Conservation (phyloP, 108 stramenopile genomes). For the Cylindrotheca fusiformis region DNA sequence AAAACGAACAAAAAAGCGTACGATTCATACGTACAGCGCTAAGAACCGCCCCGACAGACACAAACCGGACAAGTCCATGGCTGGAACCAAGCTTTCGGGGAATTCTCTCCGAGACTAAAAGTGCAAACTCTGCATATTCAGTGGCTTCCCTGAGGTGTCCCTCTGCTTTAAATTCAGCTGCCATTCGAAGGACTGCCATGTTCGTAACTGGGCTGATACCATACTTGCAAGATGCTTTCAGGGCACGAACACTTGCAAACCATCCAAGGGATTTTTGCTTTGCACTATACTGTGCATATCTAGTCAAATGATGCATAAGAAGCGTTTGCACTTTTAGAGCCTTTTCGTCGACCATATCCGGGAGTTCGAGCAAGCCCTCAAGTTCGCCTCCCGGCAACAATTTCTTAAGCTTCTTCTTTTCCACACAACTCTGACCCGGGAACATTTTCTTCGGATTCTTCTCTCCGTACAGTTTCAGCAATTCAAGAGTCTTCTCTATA, state of each 20-base stretch:
- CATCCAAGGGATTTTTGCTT: background rate
- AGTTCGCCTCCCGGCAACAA: conserved; percentile 12
- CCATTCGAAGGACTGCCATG: conserved; percentile 5
- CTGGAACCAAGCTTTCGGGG: conserved; percentile 5
- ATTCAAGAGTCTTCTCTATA: conserved; percentile 11
- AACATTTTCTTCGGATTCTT: conserved; percentile 19
- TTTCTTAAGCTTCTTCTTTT: conserved; percentile 11
- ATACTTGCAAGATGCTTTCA: conserved; percentile 12
- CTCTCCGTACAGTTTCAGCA: conserved; percentile 31
- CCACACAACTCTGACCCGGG: conserved; percentile 15
- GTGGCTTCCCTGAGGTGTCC: conserved; percentile 15
- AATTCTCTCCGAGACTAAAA: conserved; percentile 13
- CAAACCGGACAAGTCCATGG: conserved; percentile 2
- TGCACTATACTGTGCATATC: background rate
- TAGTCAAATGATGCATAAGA: conserved; percentile 1
- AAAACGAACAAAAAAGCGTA: background rate
- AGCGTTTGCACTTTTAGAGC: conserved; percentile 6
- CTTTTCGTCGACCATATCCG: conserved; percentile 16
- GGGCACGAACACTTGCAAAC: conserved; percentile 6
- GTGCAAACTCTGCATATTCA: conserved; percentile 12
- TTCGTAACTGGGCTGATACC: conserved; percentile 15
- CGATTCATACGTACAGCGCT: background rate
- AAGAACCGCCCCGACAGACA: conserved; percentile 2
- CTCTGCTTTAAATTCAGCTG: background rate
- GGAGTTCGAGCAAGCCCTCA: conserved; percentile 10